A percentile compares a stretch with the other conserved stretches of the same genome.
Conservation (phyloP, 75 land plant genomes). For the Cupressus sempervirens region DNA sequence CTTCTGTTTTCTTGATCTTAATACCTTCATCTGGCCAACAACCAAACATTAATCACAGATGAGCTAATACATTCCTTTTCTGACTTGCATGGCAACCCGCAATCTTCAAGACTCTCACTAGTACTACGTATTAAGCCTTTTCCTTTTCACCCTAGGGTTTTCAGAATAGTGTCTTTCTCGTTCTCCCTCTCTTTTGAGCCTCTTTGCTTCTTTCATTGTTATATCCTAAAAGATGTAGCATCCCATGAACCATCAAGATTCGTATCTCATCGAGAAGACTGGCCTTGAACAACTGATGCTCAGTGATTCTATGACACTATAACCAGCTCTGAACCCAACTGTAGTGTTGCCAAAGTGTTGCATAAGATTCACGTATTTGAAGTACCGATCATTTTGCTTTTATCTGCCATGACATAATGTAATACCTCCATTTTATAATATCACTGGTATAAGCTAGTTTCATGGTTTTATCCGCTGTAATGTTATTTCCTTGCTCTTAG, state of each 20-base stretch:
- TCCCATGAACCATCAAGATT: conserved; percentile 91
- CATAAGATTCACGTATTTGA: no score
- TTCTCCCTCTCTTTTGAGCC: conserved; percentile 87
- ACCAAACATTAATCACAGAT: conserved; percentile 11
- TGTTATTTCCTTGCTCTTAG: no score
- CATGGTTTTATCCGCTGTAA: no score
- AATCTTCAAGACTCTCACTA: conserved; percentile 29
- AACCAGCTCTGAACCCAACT: no score
- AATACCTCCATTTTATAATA: no score
- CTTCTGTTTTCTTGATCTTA: conserved; percentile 47
- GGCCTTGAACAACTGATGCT: no score
- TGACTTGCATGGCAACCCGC: conserved; percentile 5
- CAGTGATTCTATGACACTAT: no score
- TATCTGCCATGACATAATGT: no score
- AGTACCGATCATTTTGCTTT: no score
- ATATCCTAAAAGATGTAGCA: conserved; percentile 92
- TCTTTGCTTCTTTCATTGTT: conserved; percentile 82
- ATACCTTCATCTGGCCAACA: conserved; percentile 23
- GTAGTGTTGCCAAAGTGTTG: no score
- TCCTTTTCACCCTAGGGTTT: conserved; percentile 83
- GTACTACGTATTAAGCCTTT: conserved; percentile 72
- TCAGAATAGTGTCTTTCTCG: conserved; percentile 69
- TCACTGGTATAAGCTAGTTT: no score
- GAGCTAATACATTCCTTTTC: conserved; percentile 1
- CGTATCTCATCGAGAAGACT: conserved; percentile 89